phyloP scores from a whole-genome alignment of 2,329 filamentous ascomycete species.

The Fusarium succisae region DNA sequence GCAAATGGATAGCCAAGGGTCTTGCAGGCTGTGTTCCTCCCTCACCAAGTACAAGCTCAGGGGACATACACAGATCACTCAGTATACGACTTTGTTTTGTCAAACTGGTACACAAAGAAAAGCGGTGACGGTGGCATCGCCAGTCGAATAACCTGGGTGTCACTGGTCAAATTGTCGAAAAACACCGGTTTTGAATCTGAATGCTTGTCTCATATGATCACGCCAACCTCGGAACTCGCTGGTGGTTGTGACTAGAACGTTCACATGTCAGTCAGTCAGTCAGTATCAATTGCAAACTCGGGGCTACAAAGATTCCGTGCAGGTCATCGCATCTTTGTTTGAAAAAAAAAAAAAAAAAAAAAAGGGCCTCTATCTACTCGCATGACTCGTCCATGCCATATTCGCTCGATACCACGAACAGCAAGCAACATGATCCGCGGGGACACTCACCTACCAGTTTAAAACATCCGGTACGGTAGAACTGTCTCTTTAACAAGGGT shows the following conservation, averaged over 20 bases:
- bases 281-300: not conserved
- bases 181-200: not conserved
- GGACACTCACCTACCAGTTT: conserved; percentile 32
- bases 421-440: conserved; percentile 12
- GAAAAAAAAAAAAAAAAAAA: conserved; percentile 4
- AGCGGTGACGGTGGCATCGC: conserved; percentile 20
- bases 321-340: not conserved
- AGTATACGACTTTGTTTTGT: conserved; percentile 24
- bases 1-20: not conserved
- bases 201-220: not conserved
- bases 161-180: not conserved
- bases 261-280: conserved; percentile 1
- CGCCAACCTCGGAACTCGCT: not conserved
- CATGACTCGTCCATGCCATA: conserved; percentile 19
- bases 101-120: conserved; percentile 37
- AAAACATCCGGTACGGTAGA: conserved; percentile 29
- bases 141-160: not conserved
- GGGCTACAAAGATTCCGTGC: conserved; percentile 27
- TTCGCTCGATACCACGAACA: conserved; percentile 9
- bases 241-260: not conserved
- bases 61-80: conserved; percentile 6
- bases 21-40: not conserved
- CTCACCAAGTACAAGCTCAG: not conserved
- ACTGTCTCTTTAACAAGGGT: conserved; percentile 31
- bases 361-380: not conserved